These are phyloP conservation scores for Aspergillus phoenicis DNA, from an alignment of 2,329 filamentous ascomycete genomes.

Conservation along the genomic window DNA sequence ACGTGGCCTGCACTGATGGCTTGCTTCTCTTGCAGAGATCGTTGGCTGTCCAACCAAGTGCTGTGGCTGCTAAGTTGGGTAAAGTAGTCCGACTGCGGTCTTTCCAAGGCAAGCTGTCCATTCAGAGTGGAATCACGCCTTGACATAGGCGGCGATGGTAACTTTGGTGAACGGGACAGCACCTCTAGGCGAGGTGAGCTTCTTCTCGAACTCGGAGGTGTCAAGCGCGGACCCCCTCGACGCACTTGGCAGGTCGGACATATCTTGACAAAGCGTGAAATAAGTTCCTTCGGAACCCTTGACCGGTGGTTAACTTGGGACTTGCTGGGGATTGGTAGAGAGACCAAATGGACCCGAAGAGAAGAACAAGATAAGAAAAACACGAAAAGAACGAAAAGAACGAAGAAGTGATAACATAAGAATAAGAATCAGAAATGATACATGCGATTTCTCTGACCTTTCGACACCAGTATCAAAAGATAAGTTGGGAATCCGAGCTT, in stretches of 20 bases:
- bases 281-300: constrained; percentile 56
- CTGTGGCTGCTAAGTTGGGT: constrained; percentile 29
- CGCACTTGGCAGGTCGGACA: constrained; percentile 54
- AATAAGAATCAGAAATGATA: no score
- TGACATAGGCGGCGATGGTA: constrained; percentile 41
- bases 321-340: neutral
- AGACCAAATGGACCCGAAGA: neutral
- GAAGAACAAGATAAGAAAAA: neutral
- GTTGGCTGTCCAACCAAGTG: constrained; percentile 34
- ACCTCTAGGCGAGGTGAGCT: constrained; percentile 42
- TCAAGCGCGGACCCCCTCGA: constrained; percentile 45
- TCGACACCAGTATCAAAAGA: neutral
- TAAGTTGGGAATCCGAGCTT: constrained; percentile 17
- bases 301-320: neutral
- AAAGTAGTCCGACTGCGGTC: constrained; percentile 35
- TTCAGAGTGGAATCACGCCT: constrained; percentile 41
- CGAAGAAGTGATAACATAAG: no score
- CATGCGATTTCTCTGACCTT: no score
- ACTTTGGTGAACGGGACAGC: constrained; percentile 36
- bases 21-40: constrained; percentile 23
- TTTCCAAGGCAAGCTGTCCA: constrained; percentile 28
- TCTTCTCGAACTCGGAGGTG: constrained; percentile 44
- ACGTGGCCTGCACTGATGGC: constrained; percentile 22
- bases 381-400: neutral
- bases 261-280: constrained; percentile 55